Conservation (phyloP, 768 basidiomycete species). For the Lactarius hengduanensis region DNA sequence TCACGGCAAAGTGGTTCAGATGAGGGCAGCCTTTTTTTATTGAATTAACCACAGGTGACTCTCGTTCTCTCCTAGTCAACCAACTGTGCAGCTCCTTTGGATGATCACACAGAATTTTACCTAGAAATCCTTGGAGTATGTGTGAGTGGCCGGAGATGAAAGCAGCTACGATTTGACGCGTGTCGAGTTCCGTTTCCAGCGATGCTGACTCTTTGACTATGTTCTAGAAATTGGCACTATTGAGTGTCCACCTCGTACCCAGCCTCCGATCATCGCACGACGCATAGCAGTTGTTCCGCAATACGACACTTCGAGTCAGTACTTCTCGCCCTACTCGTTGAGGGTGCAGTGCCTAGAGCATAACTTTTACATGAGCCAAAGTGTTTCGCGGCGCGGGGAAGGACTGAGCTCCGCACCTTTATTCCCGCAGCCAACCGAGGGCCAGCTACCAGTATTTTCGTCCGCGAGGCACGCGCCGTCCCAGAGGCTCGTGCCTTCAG, state of each 20-base stretch:
- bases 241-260: background rate
- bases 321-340: background rate
- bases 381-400: background rate
- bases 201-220: background rate
- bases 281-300: background rate
- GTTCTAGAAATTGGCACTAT: background rate
- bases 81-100: too few species aligned
- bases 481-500: constrained; percentile 46
- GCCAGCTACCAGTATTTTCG: constrained; percentile 52
- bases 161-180: constrained; percentile 18
- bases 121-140: background rate
- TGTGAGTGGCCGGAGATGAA: constrained; percentile 28
- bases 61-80: too few species aligned
- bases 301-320: background rate
- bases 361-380: background rate
- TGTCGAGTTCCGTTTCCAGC: background rate
- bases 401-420: constrained; percentile 39
- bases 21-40: too few species aligned
- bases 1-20: too few species aligned
- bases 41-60: too few species aligned
- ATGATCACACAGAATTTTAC: background rate
- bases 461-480: constrained; percentile 52
- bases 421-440: constrained; percentile 53
- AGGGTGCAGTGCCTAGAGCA: constrained; percentile 10
- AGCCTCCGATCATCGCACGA: background rate